Percentiles rank a stretch among this genome's conserved stretches.
Evolutionary conservation across 2,329 filamentous ascomycete genomes (phyloP).

Genomic region (Trichoderma atrobrunneum): DNA sequence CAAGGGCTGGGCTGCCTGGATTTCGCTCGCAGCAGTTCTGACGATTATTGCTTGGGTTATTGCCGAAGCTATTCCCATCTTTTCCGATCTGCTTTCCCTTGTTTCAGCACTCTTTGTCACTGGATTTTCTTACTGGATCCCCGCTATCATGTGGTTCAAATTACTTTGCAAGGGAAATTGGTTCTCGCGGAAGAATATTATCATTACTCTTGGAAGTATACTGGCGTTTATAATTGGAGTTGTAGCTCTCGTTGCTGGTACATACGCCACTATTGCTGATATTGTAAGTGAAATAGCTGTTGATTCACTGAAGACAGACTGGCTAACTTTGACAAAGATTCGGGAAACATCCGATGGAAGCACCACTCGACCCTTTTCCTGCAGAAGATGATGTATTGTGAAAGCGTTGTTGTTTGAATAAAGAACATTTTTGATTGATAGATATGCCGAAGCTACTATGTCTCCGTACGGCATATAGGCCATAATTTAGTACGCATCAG

Average conservation of each 20-base stretch:
- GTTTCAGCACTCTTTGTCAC: conserved; percentile 46
- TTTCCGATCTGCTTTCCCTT: conserved; percentile 59
- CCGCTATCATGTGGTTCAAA: conserved; percentile 26
- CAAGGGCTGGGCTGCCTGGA: conserved; percentile 49
- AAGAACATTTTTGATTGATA: neutral
- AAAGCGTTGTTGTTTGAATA: neutral
- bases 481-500: neutral
- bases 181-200: conserved; percentile 28
- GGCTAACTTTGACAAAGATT: conserved; percentile 22
- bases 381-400: conserved; percentile 7
- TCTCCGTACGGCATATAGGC: neutral
- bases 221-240: conserved; percentile 30
- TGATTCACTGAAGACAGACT: no score
- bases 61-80: conserved; percentile 68
- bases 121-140: conserved; percentile 25
- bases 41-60: conserved; percentile 67
- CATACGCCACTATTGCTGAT: conserved; percentile 30
- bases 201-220: conserved; percentile 27
- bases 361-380: conserved; percentile 23
- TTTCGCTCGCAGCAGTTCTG: conserved; percentile 51
- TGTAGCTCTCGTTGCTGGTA: conserved; percentile 30
- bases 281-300: conserved; percentile 27
- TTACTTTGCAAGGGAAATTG: conserved; percentile 24
- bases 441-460: neutral
- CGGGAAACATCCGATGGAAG: conserved; percentile 22